Conservation (phyloP, 2,329 filamentous ascomycete species). For the Apiospora marii region DNA sequence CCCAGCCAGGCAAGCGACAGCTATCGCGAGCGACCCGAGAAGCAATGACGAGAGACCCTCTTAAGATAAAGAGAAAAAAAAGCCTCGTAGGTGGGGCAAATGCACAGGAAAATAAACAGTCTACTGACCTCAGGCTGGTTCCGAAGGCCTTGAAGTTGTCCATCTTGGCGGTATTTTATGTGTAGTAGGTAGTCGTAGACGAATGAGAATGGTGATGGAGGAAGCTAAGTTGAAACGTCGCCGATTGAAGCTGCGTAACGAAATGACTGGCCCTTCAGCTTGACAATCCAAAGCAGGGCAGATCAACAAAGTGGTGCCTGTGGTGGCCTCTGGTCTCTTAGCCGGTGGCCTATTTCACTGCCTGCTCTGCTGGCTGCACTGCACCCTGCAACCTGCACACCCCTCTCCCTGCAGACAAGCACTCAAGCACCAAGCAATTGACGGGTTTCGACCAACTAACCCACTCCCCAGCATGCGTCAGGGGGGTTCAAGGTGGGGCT, state of each 20-base stretch:
- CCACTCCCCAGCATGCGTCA: neutral
- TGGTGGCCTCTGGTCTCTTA: neutral
- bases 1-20: conserved; percentile 6
- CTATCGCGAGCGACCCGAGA: conserved; percentile 27
- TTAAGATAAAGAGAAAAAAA: neutral
- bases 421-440: neutral
- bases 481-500: neutral
- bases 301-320: conserved; percentile 19
- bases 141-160: conserved; percentile 66
- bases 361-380: neutral
- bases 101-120: conserved; percentile 24
- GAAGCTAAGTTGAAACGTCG: conserved; percentile 21
- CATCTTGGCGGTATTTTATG: conserved; percentile 47
- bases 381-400: too few species aligned
- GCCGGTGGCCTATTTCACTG: neutral
- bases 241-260: conserved; percentile 19
- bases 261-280: conserved; percentile 5
- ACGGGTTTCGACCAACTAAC: neutral
- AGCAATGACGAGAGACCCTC: conserved; percentile 25
- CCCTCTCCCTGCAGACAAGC: neutral
- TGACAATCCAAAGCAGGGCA: neutral
- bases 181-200: neutral
- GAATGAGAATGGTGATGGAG: conserved; percentile 21
- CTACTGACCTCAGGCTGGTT: conserved; percentile 62
- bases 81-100: conserved; percentile 17